These are phyloP conservation scores for Fragilaria crotonensis DNA, from an alignment of 108 stramenopile genomes.

Conservation along the genomic window DNA sequence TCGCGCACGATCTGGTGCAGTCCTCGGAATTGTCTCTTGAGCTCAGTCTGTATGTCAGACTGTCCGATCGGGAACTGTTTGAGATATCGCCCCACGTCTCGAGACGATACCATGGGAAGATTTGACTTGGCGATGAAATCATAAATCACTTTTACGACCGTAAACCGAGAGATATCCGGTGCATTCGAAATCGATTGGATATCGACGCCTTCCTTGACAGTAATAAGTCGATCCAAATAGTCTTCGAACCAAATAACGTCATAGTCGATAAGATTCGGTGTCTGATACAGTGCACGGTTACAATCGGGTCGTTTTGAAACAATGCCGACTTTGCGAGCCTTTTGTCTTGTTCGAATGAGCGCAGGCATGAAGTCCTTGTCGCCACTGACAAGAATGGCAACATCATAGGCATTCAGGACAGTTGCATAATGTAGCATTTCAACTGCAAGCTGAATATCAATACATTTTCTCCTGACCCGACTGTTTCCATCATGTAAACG, in stretches of 20 bases:
- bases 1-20: slow-evolving; percentile 43
- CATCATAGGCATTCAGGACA: slow-evolving; percentile 77
- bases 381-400: slow-evolving; percentile 76
- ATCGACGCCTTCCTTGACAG: too few relatives aligned
- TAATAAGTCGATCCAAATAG: slow-evolving; percentile 51
- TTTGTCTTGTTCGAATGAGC: slow-evolving; percentile 74
- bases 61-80: slow-evolving; percentile 46
- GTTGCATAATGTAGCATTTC: slow-evolving; percentile 87
- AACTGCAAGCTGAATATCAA: slow-evolving; percentile 84
- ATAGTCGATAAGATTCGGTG: slow-evolving; percentile 64
- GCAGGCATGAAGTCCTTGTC: slow-evolving; percentile 87
- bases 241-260: slow-evolving; percentile 73
- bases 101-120: slow-evolving; percentile 36
- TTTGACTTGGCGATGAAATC: slow-evolving; percentile 53
- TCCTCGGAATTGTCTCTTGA: slow-evolving; percentile 56
- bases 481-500: slow-evolving; percentile 77
- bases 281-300: slow-evolving; percentile 55
- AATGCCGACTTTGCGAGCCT: slow-evolving; percentile 68
- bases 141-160: slow-evolving; percentile 49
- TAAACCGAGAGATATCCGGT: slow-evolving; percentile 32
- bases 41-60: slow-evolving; percentile 51
- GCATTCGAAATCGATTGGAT: slow-evolving; percentile 1
- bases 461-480: slow-evolving; percentile 71
- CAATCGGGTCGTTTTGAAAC: slow-evolving; percentile 56
- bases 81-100: slow-evolving; percentile 66